These are phyloP conservation scores for Neoascochyta sp. DNA, from an alignment of 2,329 filamentous ascomycete genomes.

Conservation along the genomic window DNA sequence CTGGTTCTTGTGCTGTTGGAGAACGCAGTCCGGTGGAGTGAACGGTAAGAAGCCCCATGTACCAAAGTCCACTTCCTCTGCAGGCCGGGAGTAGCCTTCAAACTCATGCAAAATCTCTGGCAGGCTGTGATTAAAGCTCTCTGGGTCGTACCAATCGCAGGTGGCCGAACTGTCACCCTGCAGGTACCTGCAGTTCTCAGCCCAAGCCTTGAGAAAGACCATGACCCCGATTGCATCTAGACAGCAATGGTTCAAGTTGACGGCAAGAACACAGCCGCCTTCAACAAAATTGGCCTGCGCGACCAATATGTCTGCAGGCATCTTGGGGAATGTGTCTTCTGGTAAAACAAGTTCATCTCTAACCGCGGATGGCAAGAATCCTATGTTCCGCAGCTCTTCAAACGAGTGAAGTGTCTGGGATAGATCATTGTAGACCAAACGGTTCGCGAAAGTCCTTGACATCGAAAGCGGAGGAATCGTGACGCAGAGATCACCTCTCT, in stretches of 20 bases:
- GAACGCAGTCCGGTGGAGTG: constrained; percentile 10
- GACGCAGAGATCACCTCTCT: constrained; percentile 21
- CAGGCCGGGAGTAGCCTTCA: constrained; percentile 12
- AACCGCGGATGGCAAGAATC: constrained; percentile 17
- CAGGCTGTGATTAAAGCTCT: constrained; percentile 22
- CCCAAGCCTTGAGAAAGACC: constrained; percentile 21
- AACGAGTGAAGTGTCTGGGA: constrained; percentile 16
- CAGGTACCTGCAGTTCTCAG: constrained; percentile 20
- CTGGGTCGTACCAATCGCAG: constrained; percentile 18
- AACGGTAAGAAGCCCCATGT: constrained; percentile 20
- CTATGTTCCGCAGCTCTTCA: constrained; percentile 8
- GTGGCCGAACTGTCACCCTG: constrained; percentile 18
- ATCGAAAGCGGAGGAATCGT: constrained; percentile 14
- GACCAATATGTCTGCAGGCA: constrained; percentile 21
- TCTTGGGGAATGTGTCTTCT: constrained; percentile 11
- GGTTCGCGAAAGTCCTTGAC: constrained; percentile 4
- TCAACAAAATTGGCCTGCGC: constrained; percentile 30
- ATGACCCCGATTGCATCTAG: constrained; percentile 22
- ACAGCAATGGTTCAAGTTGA: constrained; percentile 17
- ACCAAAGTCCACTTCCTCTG: constrained; percentile 13
- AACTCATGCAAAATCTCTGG: constrained; percentile 18
- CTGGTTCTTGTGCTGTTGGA: too few species aligned
- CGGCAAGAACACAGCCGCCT: constrained; percentile 22
- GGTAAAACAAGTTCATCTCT: constrained; percentile 14
- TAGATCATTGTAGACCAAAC: constrained; percentile 19